Evolutionary conservation across 2,329 filamentous ascomycete genomes (phyloP).

Genomic region (Nannizzia gypsea): DNA sequence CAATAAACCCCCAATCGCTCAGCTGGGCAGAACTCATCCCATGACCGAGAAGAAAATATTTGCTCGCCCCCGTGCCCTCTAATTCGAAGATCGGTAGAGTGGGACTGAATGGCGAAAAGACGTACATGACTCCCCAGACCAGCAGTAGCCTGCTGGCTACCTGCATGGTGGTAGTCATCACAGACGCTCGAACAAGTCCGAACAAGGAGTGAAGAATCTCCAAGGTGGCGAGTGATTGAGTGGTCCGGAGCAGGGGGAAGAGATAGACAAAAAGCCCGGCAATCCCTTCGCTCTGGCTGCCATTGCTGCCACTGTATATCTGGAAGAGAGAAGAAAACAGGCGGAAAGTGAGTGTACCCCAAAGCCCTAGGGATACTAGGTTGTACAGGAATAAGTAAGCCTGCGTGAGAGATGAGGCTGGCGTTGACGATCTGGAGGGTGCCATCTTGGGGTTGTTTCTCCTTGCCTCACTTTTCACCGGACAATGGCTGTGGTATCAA

Average conservation of each 20-base stretch:
- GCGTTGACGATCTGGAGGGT: neutral
- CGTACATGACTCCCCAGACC: constrained; percentile 70
- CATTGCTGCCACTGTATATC: constrained; percentile 36
- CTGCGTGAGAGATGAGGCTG: neutral
- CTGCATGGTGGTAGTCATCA: constrained; percentile 81
- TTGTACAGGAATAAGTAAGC: constrained; percentile 80
- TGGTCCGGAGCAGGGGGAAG: constrained; percentile 42
- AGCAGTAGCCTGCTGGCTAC: constrained; percentile 77
- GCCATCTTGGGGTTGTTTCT: neutral
- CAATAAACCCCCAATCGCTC: constrained; percentile 34
- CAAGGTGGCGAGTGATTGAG: constrained; percentile 70
- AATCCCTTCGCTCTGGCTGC: constrained; percentile 22
- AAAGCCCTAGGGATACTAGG: constrained; percentile 60
- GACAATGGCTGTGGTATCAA: neutral
- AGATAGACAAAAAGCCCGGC: constrained; percentile 37
- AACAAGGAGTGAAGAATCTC: constrained; percentile 73
- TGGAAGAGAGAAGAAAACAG: constrained; percentile 44
- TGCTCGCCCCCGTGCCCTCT: neutral
- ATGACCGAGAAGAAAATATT: constrained; percentile 6
- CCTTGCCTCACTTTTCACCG: neutral
- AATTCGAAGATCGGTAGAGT: neutral
- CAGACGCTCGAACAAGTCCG: constrained; percentile 72
- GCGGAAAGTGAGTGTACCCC: constrained; percentile 63
- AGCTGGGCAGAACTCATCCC: constrained; percentile 17
- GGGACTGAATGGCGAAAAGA: constrained; percentile 45